Evolutionary conservation across 768 basidiomycete species (phyloP), one percentile per base, ranked within the genome.

Genomic region (Podaxis sp.): DNA sequence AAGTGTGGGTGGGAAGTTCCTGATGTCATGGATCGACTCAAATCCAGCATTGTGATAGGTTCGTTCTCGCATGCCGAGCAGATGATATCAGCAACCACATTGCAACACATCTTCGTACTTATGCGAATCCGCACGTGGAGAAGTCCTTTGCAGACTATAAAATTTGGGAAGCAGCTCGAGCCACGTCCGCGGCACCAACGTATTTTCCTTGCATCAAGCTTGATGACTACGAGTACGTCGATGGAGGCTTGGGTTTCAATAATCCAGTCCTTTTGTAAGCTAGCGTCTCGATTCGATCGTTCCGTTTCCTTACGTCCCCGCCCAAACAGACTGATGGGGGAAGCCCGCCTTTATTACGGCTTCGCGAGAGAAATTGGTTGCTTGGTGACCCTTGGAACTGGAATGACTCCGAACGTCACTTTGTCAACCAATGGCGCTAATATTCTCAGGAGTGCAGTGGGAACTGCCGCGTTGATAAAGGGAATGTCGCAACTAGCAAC

Each of bases 161-260:
- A 50, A 75, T 77, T 50, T 76, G 76, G 75, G 67, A 76, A 66
- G 75, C 73, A 6, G 73, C 70, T 3, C 63, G 75, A 22, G 76
- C 75, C 1, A 77, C 76, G 0, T 73, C 74, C 25, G 74, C 75
- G n/a, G 76, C 74, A 2, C 73, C 73, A 5, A 70, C 67, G 1
- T 76, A 73, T 53, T 72, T 77, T 64, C 69, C 70, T 22, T 55
- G 69, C 7, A 71, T 74, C 57, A 68, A 68, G 29, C 58, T 74
- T 15, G 67, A 69, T 13, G 66, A 66, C 4, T 66, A 69, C 24
- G 69, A 73, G 29, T 75, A 71, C 47, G 64, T 73, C 17, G 75
- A 77, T 63, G 76, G 75, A 2, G 76, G 74, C 22, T 29, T 75
- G 0, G 66, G 67, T 15, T 72, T 68, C 63, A 75, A 75, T 56